Conservation (phyloP, 169 alveolate species). For the Eimeria maxima region DNA sequence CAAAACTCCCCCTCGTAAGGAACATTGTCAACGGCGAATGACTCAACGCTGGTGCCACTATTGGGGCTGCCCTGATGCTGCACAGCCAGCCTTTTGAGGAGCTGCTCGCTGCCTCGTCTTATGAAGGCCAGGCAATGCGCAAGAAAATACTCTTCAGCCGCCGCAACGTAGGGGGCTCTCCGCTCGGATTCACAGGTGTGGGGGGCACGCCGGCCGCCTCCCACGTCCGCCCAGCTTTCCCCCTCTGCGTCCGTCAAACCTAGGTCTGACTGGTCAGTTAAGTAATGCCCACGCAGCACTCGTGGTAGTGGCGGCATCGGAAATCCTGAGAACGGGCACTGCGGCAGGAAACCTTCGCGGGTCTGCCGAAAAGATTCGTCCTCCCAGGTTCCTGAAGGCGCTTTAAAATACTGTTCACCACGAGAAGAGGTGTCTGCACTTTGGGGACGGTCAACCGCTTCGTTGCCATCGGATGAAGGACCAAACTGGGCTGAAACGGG, state of each 20-base stretch:
- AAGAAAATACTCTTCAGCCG: slow-evolving; percentile 67
- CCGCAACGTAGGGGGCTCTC: slow-evolving; percentile 64
- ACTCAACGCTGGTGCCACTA: neutral
- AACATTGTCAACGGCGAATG: neutral
- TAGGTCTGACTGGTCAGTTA: slow-evolving; percentile 78
- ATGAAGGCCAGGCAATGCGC: slow-evolving; percentile 49
- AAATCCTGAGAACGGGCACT: slow-evolving; percentile 83
- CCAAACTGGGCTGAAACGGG: slow-evolving; percentile 11
- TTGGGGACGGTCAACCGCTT: neutral
- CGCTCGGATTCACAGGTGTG: slow-evolving; percentile 65
- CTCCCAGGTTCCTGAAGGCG: neutral
- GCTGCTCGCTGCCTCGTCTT: slow-evolving; percentile 3
- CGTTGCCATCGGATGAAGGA: neutral
- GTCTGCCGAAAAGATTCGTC: neutral
- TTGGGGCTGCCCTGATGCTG: neutral
- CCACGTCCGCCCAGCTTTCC: slow-evolving; percentile 54
- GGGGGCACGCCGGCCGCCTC: slow-evolving; percentile 52
- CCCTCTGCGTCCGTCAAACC: slow-evolving; percentile 82
- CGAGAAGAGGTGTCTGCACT: neutral
- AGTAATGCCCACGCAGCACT: slow-evolving; percentile 74
- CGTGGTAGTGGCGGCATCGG: slow-evolving; percentile 80
- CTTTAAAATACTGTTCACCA: neutral
- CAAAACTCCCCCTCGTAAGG: neutral
- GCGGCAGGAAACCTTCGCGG: slow-evolving; percentile 14
- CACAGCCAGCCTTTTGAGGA: slow-evolving; percentile 37